A percentile compares a stretch with the other conserved stretches of the same genome.
Conservation (phyloP, 2,329 filamentous ascomycete genomes). For the Sporothrix sp. region DNA sequence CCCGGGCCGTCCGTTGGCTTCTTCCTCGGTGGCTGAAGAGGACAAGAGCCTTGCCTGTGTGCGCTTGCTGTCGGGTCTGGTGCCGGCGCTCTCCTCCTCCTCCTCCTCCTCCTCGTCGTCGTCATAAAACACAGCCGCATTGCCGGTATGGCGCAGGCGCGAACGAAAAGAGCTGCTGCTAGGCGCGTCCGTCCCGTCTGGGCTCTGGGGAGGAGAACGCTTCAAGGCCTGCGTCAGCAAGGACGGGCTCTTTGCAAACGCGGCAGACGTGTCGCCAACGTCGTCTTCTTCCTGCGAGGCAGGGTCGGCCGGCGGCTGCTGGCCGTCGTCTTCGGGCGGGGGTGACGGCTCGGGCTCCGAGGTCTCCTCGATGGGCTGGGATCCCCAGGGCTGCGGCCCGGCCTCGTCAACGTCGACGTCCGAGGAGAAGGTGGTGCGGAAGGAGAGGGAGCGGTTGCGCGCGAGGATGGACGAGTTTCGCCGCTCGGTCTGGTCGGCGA, state of each 20-base stretch:
- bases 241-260: conserved; percentile 12
- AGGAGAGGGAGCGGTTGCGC: conserved; percentile 28
- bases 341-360: conserved; percentile 8
- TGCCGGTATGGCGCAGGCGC: too few relatives aligned
- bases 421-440: conserved; percentile 20
- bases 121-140: conserved; percentile 14
- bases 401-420: conserved; percentile 22
- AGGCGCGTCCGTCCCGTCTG: conserved; percentile 35
- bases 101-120: conserved; percentile 7
- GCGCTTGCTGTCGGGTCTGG: neutral
- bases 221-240: conserved; percentile 15
- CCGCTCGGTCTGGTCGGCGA: conserved; percentile 50
- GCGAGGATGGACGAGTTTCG: conserved; percentile 37
- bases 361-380: conserved; percentile 50
- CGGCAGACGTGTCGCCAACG: neutral
- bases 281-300: neutral
- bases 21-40: neutral
- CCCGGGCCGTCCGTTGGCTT: neutral
- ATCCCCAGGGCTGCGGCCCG: conserved; percentile 20
- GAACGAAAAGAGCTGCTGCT: conserved; percentile 19
- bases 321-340: neutral
- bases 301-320: too few relatives aligned
- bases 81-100: too few relatives aligned
- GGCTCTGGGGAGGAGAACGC: conserved; percentile 14
- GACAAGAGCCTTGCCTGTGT: neutral